phyloP scores from a whole-genome alignment of 2,329 filamentous ascomycete species.

The Furcasterigmium furcatum region DNA sequence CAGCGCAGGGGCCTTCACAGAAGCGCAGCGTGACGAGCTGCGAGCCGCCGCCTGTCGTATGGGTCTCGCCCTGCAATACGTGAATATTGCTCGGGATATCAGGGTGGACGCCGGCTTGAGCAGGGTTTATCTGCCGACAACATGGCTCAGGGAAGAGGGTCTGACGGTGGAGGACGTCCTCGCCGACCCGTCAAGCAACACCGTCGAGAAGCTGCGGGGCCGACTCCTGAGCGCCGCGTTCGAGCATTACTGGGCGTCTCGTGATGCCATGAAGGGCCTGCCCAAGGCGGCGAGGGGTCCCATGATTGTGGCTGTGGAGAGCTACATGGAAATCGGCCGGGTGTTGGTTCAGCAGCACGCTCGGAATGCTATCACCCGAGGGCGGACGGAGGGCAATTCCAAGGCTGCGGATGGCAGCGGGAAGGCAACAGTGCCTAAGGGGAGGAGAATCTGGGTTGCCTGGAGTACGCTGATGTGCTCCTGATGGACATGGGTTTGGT shows the following conservation, averaged over 20 bases:
- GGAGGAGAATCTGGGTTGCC: constrained; percentile 50
- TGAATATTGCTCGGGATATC: constrained; percentile 77
- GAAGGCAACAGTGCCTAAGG: constrained; percentile 38
- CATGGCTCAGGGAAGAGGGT: constrained; percentile 59
- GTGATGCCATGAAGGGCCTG: constrained; percentile 56
- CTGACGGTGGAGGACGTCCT: constrained; percentile 54
- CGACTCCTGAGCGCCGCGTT: constrained; percentile 60
- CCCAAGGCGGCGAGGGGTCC: constrained; percentile 58
- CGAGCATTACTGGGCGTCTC: constrained; percentile 51
- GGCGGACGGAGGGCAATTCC: constrained; percentile 3
- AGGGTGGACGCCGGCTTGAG: constrained; percentile 60
- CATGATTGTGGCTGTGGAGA: constrained; percentile 68
- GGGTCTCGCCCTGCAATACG: constrained; percentile 73
- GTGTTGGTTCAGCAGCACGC: constrained; percentile 42
- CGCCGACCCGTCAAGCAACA: constrained; percentile 39
- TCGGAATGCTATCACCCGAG: constrained; percentile 31
- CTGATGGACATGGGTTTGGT: not conserved
- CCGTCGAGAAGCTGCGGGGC: constrained; percentile 46
- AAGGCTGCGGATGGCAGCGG: constrained; percentile 15
- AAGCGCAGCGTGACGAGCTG: constrained; percentile 31
- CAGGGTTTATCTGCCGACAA: constrained; percentile 65
- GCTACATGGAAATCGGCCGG: constrained; percentile 72
- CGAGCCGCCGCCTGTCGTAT: constrained; percentile 58
- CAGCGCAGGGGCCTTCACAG: constrained; percentile 21
- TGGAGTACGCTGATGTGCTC: constrained; percentile 46